phyloP scores from a whole-genome alignment of 192 early-diverging fungal species.

The Coemansia sp. region DNA sequence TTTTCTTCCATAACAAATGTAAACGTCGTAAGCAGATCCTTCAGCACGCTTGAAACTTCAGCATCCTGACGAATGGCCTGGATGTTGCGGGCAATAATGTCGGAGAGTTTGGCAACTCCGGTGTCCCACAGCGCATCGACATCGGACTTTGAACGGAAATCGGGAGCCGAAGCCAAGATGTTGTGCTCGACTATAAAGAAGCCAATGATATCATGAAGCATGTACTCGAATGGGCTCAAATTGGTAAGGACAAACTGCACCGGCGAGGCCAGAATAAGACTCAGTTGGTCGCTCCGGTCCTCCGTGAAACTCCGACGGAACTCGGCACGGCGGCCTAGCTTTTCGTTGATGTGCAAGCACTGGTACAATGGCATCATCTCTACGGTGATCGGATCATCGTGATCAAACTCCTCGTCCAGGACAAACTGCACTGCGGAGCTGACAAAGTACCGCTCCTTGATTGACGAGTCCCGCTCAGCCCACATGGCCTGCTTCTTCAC shows the following conservation, averaged over 20 bases:
- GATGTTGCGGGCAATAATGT: conserved; percentile 75
- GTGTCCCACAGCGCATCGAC: conserved; percentile 89
- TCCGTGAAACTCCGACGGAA: conserved; percentile 87
- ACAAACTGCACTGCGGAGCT: conserved; percentile 79
- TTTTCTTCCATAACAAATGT: conserved; percentile 83
- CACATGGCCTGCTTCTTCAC: conserved; percentile 62
- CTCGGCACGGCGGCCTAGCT: conserved; percentile 81
- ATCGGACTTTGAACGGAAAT: conserved; percentile 83
- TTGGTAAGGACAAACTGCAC: conserved; percentile 64
- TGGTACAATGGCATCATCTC: conserved; percentile 95
- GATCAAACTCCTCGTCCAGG: conserved; percentile 79
- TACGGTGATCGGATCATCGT: conserved; percentile 71
- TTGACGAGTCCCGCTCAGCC: conserved; percentile 40
- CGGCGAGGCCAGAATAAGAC: conserved; percentile 72
- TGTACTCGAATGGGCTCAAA: conserved; percentile 59
- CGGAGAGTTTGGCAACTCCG: conserved; percentile 76
- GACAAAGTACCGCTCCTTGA: conserved; percentile 55
- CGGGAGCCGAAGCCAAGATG: conserved; percentile 80
- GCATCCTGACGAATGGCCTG: conserved; percentile 75
- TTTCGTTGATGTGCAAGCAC: conserved; percentile 94
- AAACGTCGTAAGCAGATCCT: conserved; percentile 75
- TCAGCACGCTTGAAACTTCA: conserved; percentile 71
- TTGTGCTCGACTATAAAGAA: conserved; percentile 95
- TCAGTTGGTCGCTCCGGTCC: conserved; percentile 85
- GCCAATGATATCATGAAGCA: conserved; percentile 88